Percentiles rank a stretch among this genome's conserved stretches.
These are phyloP conservation scores for Penicillium sp. DNA, from an alignment of 2,329 filamentous ascomycete genomes.

Conservation along the genomic window DNA sequence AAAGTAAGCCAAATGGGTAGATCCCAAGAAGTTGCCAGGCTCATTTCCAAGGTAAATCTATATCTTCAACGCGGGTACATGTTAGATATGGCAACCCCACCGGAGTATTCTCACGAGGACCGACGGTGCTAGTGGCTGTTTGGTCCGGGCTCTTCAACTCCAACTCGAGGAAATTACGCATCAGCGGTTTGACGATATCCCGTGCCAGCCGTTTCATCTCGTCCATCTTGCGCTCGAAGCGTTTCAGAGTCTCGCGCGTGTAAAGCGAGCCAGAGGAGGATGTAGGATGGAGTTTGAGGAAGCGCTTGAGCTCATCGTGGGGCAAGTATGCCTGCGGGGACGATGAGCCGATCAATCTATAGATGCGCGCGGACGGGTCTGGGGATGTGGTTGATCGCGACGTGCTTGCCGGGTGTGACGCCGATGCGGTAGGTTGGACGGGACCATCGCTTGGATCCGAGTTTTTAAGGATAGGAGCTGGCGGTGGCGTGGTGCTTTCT, in stretches of 20 bases:
- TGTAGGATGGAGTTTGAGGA: slow-evolving; percentile 73
- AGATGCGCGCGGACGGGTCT: slow-evolving; percentile 62
- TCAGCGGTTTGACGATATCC: slow-evolving; percentile 78
- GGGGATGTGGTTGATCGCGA: slow-evolving; percentile 26
- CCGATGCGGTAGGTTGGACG: slow-evolving; percentile 8
- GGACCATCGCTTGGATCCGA: slow-evolving; percentile 5
- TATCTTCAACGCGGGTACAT: slow-evolving; percentile 61
- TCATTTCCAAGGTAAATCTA: slow-evolving; percentile 62
- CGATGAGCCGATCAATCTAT: slow-evolving; percentile 69
- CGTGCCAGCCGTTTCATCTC: slow-evolving; percentile 82
- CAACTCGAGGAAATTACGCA: slow-evolving; percentile 80
- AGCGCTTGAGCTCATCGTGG: slow-evolving; percentile 87
- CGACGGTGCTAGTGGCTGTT: slow-evolving; percentile 12
- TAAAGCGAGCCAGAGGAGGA: slow-evolving; percentile 63
- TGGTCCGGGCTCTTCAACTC: slow-evolving; percentile 55
- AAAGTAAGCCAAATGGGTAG: background rate
- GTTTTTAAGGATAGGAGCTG: slow-evolving; percentile 49
- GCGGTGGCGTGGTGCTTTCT: slow-evolving; percentile 77
- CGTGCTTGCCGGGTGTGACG: slow-evolving; percentile 16
- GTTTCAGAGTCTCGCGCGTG: slow-evolving; percentile 76
- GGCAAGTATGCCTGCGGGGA: slow-evolving; percentile 64
- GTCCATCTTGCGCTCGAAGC: slow-evolving; percentile 83
- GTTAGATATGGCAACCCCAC: slow-evolving; percentile 61
- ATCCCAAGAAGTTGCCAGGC: background rate
- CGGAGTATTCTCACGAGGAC: slow-evolving; percentile 38